Percentiles rank a stretch among this genome's conserved stretches.
Evolutionary conservation across 2,329 filamentous ascomycete genomes (phyloP).

Genomic region (Sporothrix brunneoviolacea): DNA sequence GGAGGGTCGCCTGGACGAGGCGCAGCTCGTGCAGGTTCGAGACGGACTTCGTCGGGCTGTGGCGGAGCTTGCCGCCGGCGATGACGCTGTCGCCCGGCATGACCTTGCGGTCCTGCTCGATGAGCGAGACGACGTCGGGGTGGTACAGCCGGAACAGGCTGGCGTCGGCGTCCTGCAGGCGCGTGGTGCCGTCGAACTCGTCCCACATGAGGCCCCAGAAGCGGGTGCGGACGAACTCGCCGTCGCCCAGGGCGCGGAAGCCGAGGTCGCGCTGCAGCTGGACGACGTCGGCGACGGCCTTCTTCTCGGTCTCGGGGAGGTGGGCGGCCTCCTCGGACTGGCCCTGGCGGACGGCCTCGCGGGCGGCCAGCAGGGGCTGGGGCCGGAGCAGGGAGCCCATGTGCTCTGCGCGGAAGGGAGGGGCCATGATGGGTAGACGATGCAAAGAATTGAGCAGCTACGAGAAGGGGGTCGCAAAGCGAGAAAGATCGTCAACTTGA

Average conservation of each 20-base stretch:
- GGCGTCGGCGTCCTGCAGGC: constrained; percentile 35
- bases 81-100: constrained; percentile 53
- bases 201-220: constrained; percentile 32
- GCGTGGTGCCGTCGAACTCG: constrained; percentile 38
- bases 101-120: constrained; percentile 46
- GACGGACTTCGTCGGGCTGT: constrained; percentile 34
- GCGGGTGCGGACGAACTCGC: constrained; percentile 45
- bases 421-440: constrained; percentile 23
- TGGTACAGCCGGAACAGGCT: constrained; percentile 50
- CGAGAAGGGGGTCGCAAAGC: neutral
- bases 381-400: constrained; percentile 67
- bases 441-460: neutral
- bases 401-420: constrained; percentile 66
- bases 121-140: constrained; percentile 47
- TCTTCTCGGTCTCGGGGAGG: constrained; percentile 49
- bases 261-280: constrained; percentile 52
- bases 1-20: constrained; percentile 51
- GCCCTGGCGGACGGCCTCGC: constrained; percentile 52
- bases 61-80: constrained; percentile 40
- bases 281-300: constrained; percentile 53
- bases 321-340: constrained; percentile 34
- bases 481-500: neutral
- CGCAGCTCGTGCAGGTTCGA: constrained; percentile 41
- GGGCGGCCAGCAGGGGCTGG: constrained; percentile 44
- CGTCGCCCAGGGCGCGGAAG: constrained; percentile 51